A percentile compares a stretch with the other conserved stretches of the same genome.
These are phyloP conservation scores for Silybum marianum DNA, from an alignment of 129 eudicot species.

Conservation along the genomic window DNA sequence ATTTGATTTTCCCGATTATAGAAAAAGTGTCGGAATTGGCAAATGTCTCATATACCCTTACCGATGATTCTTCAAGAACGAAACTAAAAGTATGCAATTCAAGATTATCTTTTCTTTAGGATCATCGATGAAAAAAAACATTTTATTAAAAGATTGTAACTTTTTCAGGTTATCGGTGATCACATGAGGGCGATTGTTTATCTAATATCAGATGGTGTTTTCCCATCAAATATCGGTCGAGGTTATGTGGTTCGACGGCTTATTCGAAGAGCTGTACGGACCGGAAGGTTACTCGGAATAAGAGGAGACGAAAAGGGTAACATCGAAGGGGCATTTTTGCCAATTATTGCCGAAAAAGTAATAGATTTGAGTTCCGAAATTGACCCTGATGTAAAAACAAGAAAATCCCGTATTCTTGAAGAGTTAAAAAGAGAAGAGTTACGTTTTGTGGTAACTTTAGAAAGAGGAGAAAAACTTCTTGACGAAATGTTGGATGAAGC, in stretches of 20 bases:
- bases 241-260: slow-evolving; percentile 87
- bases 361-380: slow-evolving; percentile 69
- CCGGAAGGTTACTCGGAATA: slow-evolving; percentile 79
- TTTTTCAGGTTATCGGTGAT: slow-evolving; percentile 85
- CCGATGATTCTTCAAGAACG: slow-evolving; percentile 70
- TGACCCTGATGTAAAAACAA: slow-evolving; percentile 61
- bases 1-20: slow-evolving; percentile 87
- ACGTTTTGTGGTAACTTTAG: slow-evolving; percentile 69
- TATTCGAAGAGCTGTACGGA: slow-evolving; percentile 87
- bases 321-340: slow-evolving; percentile 82
- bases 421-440: slow-evolving; percentile 80
- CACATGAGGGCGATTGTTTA: slow-evolving; percentile 89
- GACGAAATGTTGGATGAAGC: slow-evolving; percentile 72
- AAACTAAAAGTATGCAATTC: slow-evolving; percentile 71
- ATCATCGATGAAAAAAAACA: neutral
- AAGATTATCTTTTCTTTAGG: neutral
- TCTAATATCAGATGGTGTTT: slow-evolving; percentile 88
- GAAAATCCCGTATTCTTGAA: slow-evolving; percentile 66
- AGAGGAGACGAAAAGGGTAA: slow-evolving; percentile 69
- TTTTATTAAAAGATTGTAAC: neutral
- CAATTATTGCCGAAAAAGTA: slow-evolving; percentile 71
- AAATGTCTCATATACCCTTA: slow-evolving; percentile 56
- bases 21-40: slow-evolving; percentile 88
- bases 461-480: slow-evolving; percentile 89
- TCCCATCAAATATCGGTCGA: slow-evolving; percentile 87